A percentile compares a stretch with the other conserved stretches of the same genome.
Evolutionary conservation across 2,329 filamentous ascomycete genomes (phyloP).

Genomic region (Leptosphaerulina australis): DNA sequence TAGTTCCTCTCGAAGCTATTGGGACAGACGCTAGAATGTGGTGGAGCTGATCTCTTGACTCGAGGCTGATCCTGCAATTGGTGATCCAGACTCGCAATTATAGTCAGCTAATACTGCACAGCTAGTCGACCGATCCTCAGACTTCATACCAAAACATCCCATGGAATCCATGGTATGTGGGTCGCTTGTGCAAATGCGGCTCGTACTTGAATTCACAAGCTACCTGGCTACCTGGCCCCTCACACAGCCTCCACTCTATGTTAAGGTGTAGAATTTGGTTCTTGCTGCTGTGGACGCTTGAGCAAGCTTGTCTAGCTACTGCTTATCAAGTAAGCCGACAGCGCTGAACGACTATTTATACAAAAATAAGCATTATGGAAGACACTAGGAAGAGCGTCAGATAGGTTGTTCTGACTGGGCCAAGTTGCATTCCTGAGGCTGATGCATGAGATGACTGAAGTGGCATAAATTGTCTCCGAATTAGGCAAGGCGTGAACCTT

Average conservation of each 20-base stretch:
- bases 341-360: too few species aligned
- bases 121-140: too few species aligned
- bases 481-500: conserved; percentile 8
- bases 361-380: background rate
- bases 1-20: too few species aligned
- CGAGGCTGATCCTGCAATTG: too few species aligned
- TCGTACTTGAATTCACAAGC: conserved; percentile 5
- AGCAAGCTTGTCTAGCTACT: background rate
- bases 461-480: conserved; percentile 3
- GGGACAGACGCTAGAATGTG: too few species aligned
- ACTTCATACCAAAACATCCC: too few species aligned
- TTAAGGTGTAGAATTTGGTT: background rate
- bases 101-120: too few species aligned
- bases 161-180: too few species aligned
- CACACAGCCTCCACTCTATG: background rate
- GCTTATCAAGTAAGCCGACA: conserved; percentile 2
- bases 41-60: too few species aligned
- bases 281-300: background rate
- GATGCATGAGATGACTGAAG: conserved; percentile 2
- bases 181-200: conserved; percentile 3
- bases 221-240: conserved; percentile 1
- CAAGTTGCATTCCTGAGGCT: background rate
- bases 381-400: background rate
- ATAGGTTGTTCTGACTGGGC: background rate
- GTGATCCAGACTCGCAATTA: conserved; percentile 6